A percentile compares a stretch with the other conserved stretches of the same genome.
Evolutionary conservation across 306 rosid species (phyloP).

Genomic region (Argentina anserina): DNA sequence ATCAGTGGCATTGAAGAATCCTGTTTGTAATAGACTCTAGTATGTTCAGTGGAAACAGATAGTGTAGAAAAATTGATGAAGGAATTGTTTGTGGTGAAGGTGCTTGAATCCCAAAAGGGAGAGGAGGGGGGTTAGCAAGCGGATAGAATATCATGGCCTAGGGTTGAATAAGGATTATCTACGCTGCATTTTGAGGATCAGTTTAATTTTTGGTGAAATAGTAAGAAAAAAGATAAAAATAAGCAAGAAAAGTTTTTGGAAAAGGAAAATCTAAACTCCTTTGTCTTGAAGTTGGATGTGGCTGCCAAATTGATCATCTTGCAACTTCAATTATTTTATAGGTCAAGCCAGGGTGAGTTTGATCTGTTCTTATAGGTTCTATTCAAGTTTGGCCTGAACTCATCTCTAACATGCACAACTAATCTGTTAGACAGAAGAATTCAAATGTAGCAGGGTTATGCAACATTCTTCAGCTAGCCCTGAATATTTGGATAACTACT

Average conservation of each 20-base stretch:
- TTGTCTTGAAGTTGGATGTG: not conserved
- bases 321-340: not conserved
- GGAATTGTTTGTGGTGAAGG: not conserved
- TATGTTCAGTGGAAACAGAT: not conserved
- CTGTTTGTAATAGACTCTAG: not conserved
- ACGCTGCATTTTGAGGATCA: not conserved
- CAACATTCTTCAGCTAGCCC: not conserved
- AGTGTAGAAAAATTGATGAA: not conserved
- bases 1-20: not conserved
- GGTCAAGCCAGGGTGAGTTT: not conserved
- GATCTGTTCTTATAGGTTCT: not conserved
- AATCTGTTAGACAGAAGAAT: not conserved
- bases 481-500: not conserved
- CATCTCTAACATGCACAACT: not conserved
- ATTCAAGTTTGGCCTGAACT: not conserved
- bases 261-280: not conserved
- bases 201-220: not conserved
- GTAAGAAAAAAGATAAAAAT: not conserved
- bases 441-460: not conserved
- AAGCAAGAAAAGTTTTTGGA: not conserved
- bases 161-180: not conserved
- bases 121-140: not conserved
- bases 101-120: not conserved
- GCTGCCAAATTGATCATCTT: not conserved
- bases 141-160: not conserved